Conservation (phyloP, 352 stramenopile genomes). For the Phytophthora fragariaefolia region DNA sequence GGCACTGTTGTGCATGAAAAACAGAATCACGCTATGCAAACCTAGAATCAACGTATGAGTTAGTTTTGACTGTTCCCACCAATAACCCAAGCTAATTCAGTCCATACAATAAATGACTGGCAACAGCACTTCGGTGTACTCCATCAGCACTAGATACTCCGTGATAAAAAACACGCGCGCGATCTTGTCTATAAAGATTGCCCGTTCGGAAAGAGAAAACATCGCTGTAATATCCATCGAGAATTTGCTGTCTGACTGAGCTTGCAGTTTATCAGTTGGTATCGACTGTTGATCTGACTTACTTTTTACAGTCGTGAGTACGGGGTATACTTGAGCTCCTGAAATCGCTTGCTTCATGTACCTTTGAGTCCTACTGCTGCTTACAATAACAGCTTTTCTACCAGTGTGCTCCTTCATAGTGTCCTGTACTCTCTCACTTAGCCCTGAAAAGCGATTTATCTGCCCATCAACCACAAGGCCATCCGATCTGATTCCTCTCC, state of each 20-base stretch:
- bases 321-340: not conserved
- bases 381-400: not conserved
- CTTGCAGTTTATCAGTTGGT: not conserved
- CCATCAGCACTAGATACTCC: conserved; percentile 44
- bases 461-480: not conserved
- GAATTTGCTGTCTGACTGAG: not conserved
- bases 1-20: conserved; percentile 20
- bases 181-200: conserved; percentile 26
- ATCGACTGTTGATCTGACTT: not conserved
- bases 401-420: not conserved
- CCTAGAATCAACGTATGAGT: not conserved
- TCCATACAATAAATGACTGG: conserved; percentile 36
- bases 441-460: not conserved
- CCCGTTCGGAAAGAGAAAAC: conserved; percentile 12
- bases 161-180: conserved; percentile 34
- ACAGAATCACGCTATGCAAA: conserved; percentile 4
- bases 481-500: not conserved
- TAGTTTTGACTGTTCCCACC: not conserved
- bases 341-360: conserved; percentile 4
- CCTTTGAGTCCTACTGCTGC: not conserved
- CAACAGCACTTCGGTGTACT: conserved; percentile 41
- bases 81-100: not conserved
- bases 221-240: not conserved
- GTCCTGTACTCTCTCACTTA: not conserved
- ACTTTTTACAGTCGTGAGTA: not conserved